Conservation (phyloP, 148 eudicot species). For the Diospyros lotus region DNA sequence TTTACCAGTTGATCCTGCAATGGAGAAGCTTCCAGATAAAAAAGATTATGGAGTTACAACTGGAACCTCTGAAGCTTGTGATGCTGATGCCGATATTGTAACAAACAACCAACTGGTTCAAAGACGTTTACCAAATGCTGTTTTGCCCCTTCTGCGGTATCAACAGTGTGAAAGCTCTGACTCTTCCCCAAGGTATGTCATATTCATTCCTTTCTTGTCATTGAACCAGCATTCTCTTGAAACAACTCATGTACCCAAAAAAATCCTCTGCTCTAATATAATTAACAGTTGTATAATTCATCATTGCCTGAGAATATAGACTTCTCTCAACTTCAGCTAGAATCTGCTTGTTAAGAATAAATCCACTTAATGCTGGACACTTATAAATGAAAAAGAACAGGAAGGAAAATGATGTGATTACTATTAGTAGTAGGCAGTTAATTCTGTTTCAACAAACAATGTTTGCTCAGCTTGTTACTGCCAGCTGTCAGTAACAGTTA, state of each 20-base stretch:
- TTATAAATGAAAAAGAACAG: too few relatives aligned
- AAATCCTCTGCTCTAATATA: neutral
- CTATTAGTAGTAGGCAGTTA: too few relatives aligned
- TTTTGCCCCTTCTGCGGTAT: slow-evolving; percentile 50
- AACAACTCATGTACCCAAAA: neutral
- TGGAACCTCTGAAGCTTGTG: slow-evolving; percentile 31
- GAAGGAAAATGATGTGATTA: too few relatives aligned
- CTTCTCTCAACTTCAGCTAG: neutral
- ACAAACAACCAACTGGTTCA: slow-evolving; percentile 41
- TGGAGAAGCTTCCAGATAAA: slow-evolving; percentile 31
- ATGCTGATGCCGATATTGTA: slow-evolving; percentile 22
- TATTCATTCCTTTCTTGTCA: slow-evolving; percentile 7
- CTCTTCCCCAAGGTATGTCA: slow-evolving; percentile 68
- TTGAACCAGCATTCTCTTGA: neutral
- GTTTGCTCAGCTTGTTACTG: too few relatives aligned
- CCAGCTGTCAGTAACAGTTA: too few relatives aligned
- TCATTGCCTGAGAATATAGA: neutral
- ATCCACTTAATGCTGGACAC: too few relatives aligned
- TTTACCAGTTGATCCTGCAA: slow-evolving; percentile 34
- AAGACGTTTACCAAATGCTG: slow-evolving; percentile 49
- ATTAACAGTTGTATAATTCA: neutral
- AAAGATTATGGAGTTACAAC: slow-evolving; percentile 27
- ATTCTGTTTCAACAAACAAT: too few relatives aligned
- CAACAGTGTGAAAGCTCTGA: slow-evolving; percentile 78
- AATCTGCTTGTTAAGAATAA: too few relatives aligned